Evolutionary conservation across 176 grass and related monocot species (phyloP), one percentile per base, ranked within the genome.

Genomic region (Tuctoria greenei): DNA sequence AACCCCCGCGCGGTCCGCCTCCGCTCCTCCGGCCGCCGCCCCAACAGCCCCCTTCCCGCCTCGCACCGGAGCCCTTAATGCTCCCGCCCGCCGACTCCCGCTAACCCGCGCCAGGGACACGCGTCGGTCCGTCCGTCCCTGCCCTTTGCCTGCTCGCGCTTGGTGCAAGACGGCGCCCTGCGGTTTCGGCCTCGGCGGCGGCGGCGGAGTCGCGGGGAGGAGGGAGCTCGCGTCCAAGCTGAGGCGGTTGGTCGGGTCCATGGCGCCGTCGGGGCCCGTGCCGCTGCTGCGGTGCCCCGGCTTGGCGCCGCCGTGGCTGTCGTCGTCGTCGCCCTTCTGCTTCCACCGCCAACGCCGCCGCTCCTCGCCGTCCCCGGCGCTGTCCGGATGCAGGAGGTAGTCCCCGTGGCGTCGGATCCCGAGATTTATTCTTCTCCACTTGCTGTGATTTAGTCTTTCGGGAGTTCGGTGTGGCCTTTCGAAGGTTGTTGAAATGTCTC

Each of bases 231-330:
- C 20, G 46, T 81, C 35, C 71, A 64, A 62, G 51, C 62, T 87
- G 86, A 83, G 72, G 86, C 77, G 80, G 54, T 54, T 84, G 54
- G 73, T 72, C 26, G 40, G 31, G 5, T 80, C 76, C 56, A 87
- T 89, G 90, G 81, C 81, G 72, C 54, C 82, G 84, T 56, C 82
- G 38, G 43, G 67, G 28, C 65, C 75, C 17, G 75, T 2, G 34
- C 61, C 69, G 6, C 68, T 83, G 62, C 78, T 78, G 21, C 60
- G 77, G 67, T 74, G 65, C 45, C 44, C 28, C 25, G 60, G 50
- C 25, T 56, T 71, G 3, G 58, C 82, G 17, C 41, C 69, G 2
- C 72, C 82, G 34, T 85, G 74, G 74, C 31, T 54, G 56, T 61
- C 55, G 25, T 82, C 76, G 37, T 70, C 45, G 25, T 82, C 76